These are phyloP conservation scores for Phymatotrichopsis omnivora DNA, from an alignment of 2,329 filamentous ascomycete genomes.

Conservation along the genomic window DNA sequence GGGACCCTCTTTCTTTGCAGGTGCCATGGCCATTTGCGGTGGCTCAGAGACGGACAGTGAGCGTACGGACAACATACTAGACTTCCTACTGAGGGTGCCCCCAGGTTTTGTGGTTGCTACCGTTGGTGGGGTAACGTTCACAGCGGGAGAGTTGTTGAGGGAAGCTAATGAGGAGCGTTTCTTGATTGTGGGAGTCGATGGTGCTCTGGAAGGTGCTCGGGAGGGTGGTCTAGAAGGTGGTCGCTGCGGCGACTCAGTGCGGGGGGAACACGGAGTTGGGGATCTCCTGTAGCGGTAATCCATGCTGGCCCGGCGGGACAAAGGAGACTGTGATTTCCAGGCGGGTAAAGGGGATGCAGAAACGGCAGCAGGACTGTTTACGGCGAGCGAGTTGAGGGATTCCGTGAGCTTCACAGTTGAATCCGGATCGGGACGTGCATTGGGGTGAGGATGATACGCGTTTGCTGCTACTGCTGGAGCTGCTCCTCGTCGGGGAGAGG, in stretches of 20 bases:
- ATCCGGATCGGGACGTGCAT: not conserved
- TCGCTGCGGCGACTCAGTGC: conserved; percentile 14
- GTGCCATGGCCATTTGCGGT: not conserved
- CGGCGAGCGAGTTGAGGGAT: conserved; percentile 16
- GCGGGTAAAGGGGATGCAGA: conserved; percentile 1
- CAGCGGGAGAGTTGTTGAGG: conserved; percentile 10
- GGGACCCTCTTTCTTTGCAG: conserved; percentile 12
- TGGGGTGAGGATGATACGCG: not conserved
- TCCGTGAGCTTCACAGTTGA: conserved; percentile 20
- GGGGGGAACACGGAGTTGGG: conserved; percentile 19
- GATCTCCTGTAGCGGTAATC: conserved; percentile 18
- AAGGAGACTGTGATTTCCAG: conserved; percentile 1
- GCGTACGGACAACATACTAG: conserved; percentile 22
- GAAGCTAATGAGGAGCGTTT: conserved; percentile 26
- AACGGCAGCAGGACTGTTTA: conserved; percentile 8
- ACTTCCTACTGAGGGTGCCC: conserved; percentile 14
- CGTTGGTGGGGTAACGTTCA: conserved; percentile 5
- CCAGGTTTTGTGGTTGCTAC: conserved; percentile 11
- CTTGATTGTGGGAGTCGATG: conserved; percentile 26
- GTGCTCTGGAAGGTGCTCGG: conserved; percentile 14
- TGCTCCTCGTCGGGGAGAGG: not conserved
- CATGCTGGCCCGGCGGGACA: conserved; percentile 21
- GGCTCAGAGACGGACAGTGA: conserved; percentile 17
- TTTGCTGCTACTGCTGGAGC: not conserved
- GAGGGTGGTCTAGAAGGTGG: conserved; percentile 20